Evolutionary conservation across 1,139 yeast species (phyloP), one percentile per base, ranked within the genome.

Genomic region (Sugiyamaella paludigena): DNA sequence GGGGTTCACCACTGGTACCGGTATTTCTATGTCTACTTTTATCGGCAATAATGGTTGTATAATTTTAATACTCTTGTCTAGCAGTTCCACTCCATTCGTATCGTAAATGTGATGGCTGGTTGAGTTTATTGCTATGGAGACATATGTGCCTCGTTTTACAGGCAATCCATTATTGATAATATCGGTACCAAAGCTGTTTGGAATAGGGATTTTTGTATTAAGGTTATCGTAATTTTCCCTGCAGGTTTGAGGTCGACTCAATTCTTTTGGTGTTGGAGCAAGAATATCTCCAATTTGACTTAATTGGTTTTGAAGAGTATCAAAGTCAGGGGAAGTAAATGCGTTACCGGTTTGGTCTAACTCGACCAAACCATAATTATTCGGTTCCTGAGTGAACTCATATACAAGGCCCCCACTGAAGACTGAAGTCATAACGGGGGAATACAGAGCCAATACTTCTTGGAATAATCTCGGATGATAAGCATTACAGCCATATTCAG

Each of bases 401-500:
- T 92, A 92, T 1, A 88, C 94, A 50, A 92, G 73, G 0, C 98
- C 98, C 7, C 98, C 98, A 1, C 67, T 84, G 85, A 51, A 92
- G 69, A 29, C 91, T 48, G 74, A 61, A 31, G 76, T 62, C 66
- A 83, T 71, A 2, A 78, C 78, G 16, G 67, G 62, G 2, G 65
- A 60, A 59, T 75, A 83, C 36, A 64, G 52, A 26, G 66, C 64
- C n/a, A 57, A 55, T 30, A 91, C 81, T 66, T 92, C 98, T 39
- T 83, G 86, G 67, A 92, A 92, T 15, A 72, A 64, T 58, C 98
- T 79, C 7, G 98, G 98, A 12, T 73, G 63, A 1, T 87, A 85
- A 54, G 80, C 84, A 66, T 92, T 92, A 70, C 98, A 92, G 4
- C 98, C 98, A 67, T 80, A 92, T 73, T 92, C 98, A 2, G 97